These are phyloP conservation scores for Phytophthora europaea DNA, from an alignment of 352 stramenopile genomes.

Conservation along the genomic window DNA sequence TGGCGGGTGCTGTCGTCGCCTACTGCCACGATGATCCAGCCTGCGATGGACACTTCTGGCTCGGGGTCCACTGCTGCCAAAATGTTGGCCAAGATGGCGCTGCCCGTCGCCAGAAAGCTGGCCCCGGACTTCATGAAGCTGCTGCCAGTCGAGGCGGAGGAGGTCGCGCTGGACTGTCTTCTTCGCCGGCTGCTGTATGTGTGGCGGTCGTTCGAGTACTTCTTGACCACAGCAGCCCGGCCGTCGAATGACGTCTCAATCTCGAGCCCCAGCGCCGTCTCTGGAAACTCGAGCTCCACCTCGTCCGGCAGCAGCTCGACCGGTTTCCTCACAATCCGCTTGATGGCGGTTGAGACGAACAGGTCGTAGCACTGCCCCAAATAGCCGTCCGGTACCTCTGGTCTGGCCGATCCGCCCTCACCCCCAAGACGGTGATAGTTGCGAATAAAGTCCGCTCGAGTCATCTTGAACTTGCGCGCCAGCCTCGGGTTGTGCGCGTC, in stretches of 20 bases:
- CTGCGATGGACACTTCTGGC: conserved; percentile 44
- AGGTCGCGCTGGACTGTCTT: conserved; percentile 26
- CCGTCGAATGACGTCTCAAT: conserved; percentile 86
- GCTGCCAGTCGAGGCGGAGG: conserved; percentile 12
- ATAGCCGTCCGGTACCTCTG: conserved; percentile 56
- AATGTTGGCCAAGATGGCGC: conserved; percentile 30
- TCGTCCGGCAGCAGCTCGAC: conserved; percentile 57
- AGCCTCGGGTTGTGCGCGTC: conserved; percentile 82
- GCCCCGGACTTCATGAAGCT: conserved; percentile 29
- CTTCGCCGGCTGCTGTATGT: conserved; percentile 50
- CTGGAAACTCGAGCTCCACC: conserved; percentile 73
- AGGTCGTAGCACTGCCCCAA: conserved; percentile 74
- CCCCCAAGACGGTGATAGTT: conserved; percentile 73
- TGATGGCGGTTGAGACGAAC: conserved; percentile 68
- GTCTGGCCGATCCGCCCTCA: conserved; percentile 33
- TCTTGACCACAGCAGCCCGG: conserved; percentile 74
- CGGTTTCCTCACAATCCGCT: conserved; percentile 66
- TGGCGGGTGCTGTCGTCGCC: conserved; percentile 74
- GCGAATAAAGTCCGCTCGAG: conserved; percentile 74
- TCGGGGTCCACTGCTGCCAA: conserved; percentile 32
- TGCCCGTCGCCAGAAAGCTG: conserved; percentile 38
- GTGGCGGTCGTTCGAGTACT: conserved; percentile 54
- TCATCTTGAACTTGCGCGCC: conserved; percentile 78
- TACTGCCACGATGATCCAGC: conserved; percentile 80
- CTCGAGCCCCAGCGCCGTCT: conserved; percentile 64